Evolutionary conservation across 2,329 filamentous ascomycete species (phyloP).

Genomic region (Trichoderma atrobrunneum): DNA sequence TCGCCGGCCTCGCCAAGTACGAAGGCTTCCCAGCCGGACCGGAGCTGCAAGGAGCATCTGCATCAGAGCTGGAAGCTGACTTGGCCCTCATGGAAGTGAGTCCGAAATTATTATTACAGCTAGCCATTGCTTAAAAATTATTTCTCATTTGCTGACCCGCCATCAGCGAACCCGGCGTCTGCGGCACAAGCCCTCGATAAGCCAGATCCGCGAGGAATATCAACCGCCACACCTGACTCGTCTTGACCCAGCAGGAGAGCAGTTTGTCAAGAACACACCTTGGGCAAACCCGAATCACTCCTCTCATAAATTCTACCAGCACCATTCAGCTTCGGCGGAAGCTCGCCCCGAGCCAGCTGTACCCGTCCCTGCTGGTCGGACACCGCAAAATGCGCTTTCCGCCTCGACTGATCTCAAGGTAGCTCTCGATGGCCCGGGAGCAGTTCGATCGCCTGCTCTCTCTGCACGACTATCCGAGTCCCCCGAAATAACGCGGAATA

Average conservation of each 20-base stretch:
- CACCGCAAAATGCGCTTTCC: constrained; percentile 24
- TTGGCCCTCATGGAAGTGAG: constrained; percentile 80
- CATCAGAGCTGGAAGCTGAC: constrained; percentile 78
- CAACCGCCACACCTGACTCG: constrained; percentile 47
- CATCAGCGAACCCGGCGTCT: constrained; percentile 36
- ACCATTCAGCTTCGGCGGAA: constrained; percentile 30
- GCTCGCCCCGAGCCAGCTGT: constrained; percentile 20
- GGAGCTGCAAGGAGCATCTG: constrained; percentile 68
- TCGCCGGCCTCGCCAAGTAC: constrained; percentile 90
- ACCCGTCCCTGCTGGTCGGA: constrained; percentile 22
- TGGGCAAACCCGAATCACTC: constrained; percentile 90
- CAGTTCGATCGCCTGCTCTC: constrained; percentile 29
- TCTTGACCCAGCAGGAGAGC: constrained; percentile 70
- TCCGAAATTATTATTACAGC: background rate
- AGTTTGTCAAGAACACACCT: constrained; percentile 83
- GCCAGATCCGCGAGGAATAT: constrained; percentile 46
- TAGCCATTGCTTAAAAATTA: background rate
- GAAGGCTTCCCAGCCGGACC: constrained; percentile 96
- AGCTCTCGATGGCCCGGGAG: constrained; percentile 24
- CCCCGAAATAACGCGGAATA: constrained; percentile 43
- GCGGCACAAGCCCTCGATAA: constrained; percentile 37
- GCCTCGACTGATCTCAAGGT: constrained; percentile 27
- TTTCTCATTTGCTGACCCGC: constrained; percentile 12
- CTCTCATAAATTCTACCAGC: constrained; percentile 53
- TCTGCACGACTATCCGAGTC: constrained; percentile 37